Evolutionary conservation across 1,284 basidiomycete species (phyloP), one percentile per base, ranked within the genome.

Genomic region (Rhodofomes roseus): DNA sequence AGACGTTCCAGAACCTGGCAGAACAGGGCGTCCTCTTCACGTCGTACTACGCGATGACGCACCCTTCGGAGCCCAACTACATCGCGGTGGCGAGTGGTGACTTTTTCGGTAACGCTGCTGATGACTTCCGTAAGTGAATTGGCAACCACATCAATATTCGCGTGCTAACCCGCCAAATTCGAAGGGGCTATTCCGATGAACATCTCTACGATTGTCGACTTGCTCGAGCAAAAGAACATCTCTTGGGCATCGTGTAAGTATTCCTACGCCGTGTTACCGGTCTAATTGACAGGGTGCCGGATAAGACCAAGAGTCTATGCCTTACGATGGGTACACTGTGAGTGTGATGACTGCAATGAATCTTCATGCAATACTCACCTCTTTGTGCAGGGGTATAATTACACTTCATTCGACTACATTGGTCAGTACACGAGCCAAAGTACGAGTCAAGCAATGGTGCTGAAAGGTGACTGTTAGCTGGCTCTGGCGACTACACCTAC

Each of bases 11-110:
- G 57, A 70, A 73, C 54, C 74, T 89, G 37, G 78, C 81, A 12
- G 69, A 75, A 55, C 73, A 85, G 65, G 85, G 85, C 16, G 73
- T 89, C 58, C 67, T 78, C 4, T 74, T 89, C 37, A 75, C 74
- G 31, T 72, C 78, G 43, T 87, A 80, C 71, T 83, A 83, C 64
- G 82, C 74, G 0, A 63, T 88, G 34, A 87, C 87, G 1, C 86
- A 89, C 65, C 77, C 85, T 16, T 85, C 83, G 0, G 80, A 89
- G 69, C 86, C 87, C 20, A 86, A 88, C 65, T 87, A 85, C 62
- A 63, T 83, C 37, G 75, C 77, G 2, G 65, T 74, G 0, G 76
- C 77, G 5, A 78, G 78, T 22, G 87, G 87, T 53, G 81, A 84
- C 65, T 87, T 84, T 69, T 88, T 75, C 50, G 87, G 86, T 27